Percentiles rank a stretch among this genome's conserved stretches.
Conservation (phyloP, 768 basidiomycete species). For the Boletus subcaerulescens region DNA sequence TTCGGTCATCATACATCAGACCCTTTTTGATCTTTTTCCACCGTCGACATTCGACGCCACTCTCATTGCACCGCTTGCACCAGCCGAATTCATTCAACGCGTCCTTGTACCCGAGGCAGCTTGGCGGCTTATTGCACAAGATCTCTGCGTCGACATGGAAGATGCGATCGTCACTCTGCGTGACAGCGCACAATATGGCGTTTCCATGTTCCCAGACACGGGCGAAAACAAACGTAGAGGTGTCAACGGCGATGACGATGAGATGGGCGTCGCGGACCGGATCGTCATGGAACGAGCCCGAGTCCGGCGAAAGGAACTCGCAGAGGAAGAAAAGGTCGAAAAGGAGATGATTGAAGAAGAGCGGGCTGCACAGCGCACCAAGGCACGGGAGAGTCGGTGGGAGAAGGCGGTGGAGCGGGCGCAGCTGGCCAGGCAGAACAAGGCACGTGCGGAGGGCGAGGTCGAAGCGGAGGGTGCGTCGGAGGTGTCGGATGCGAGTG, state of each 20-base stretch:
- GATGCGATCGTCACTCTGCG: conserved; percentile 59
- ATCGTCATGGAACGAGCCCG: conserved; percentile 45
- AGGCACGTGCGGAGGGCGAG: neutral
- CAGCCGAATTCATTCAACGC: conserved; percentile 74
- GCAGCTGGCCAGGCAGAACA: conserved; percentile 7
- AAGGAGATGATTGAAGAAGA: conserved; percentile 24
- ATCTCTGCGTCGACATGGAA: conserved; percentile 48
- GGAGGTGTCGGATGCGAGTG: conserved; percentile 8
- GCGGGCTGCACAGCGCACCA: conserved; percentile 21
- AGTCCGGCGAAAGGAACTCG: conserved; percentile 39
- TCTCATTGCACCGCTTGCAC: conserved; percentile 61
- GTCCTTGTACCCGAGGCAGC: conserved; percentile 91
- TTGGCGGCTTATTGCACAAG: conserved; percentile 76
- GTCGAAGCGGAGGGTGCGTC: neutral
- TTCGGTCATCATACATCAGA: conserved; percentile 75
- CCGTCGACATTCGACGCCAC: conserved; percentile 50
- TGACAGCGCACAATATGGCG: conserved; percentile 80
- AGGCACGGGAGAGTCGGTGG: conserved; percentile 14
- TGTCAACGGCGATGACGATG: conserved; percentile 36
- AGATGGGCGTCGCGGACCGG: conserved; percentile 35
- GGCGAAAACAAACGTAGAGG: conserved; percentile 28
- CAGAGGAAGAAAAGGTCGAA: conserved; percentile 39
- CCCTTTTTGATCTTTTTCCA: conserved; percentile 73
- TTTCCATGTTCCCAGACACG: conserved; percentile 73
- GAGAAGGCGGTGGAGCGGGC: conserved; percentile 25